phyloP scores from a whole-genome alignment of 2,329 filamentous ascomycete species.

The Sporothrix pallida region DNA sequence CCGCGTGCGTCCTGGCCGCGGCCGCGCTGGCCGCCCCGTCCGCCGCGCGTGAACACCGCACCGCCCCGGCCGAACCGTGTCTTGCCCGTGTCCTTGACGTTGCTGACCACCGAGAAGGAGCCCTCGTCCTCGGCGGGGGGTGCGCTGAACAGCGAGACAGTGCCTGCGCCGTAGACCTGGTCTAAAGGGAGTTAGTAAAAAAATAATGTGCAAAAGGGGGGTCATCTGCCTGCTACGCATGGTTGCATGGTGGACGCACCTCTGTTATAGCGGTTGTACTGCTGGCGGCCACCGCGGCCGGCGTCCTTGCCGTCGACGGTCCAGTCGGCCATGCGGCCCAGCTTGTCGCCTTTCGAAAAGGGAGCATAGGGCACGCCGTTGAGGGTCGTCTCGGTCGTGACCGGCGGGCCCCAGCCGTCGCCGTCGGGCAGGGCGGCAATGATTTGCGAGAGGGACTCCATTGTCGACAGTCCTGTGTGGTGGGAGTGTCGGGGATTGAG shows the following conservation, averaged over 20 bases:
- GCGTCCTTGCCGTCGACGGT: conserved; percentile 86
- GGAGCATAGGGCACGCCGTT: conserved; percentile 96
- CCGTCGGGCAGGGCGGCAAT: conserved; percentile 74
- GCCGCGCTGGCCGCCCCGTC: conserved; percentile 79
- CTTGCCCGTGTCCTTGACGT: conserved; percentile 84
- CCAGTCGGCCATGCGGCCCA: conserved; percentile 99
- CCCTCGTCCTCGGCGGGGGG: conserved; percentile 94
- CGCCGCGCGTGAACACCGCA: conserved; percentile 80
- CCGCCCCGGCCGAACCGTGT: conserved; percentile 87
- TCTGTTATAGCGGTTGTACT: conserved; percentile 93
- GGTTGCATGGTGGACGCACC: conserved; percentile 58
- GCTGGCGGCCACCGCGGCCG: conserved; percentile 75
- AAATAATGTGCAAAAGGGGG: neutral
- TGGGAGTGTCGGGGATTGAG: neutral
- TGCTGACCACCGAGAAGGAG: conserved; percentile 97
- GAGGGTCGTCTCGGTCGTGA: conserved; percentile 83
- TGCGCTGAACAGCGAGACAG: conserved; percentile 84
- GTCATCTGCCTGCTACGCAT: neutral
- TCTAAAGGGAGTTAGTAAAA: conserved; percentile 58
- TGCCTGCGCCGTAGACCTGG: conserved; percentile 92
- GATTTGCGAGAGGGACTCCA: conserved; percentile 58
- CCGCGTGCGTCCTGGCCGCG: conserved; percentile 66
- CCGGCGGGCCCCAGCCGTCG: conserved; percentile 85
- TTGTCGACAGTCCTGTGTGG: conserved; percentile 25
- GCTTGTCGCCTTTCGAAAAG: conserved; percentile 97